Percentiles rank a stretch among this genome's conserved stretches.
phyloP scores from a whole-genome alignment of 1,284 basidiomycete species.

The Melampsora larici-populina region DNA sequence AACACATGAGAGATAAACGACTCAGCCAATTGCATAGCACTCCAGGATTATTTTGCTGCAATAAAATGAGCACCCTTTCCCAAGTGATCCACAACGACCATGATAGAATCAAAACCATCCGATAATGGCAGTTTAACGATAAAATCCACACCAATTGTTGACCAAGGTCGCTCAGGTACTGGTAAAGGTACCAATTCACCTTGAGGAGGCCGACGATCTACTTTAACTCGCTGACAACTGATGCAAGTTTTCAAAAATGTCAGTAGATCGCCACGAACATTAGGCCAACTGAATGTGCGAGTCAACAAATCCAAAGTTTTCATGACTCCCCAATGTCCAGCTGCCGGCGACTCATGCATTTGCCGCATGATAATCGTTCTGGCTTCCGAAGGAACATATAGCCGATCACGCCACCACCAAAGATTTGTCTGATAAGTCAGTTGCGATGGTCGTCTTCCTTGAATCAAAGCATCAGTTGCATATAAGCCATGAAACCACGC shows the following conservation, averaged over 20 bases:
- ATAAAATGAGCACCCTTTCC: constrained; percentile 4
- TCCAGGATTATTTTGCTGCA: neutral
- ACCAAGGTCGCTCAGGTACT: constrained; percentile 47
- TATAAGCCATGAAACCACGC: neutral
- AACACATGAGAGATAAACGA: too few species aligned
- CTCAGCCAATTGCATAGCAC: neutral
- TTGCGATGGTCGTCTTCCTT: neutral
- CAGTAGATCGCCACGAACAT: too few species aligned
- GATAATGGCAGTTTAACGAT: constrained; percentile 7
- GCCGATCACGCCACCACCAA: neutral
- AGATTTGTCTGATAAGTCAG: neutral
- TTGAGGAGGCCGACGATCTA: constrained; percentile 49
- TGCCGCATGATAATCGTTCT: neutral
- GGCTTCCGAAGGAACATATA: neutral
- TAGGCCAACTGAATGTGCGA: constrained; percentile 22
- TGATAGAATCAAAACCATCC: neutral
- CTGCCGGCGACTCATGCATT: neutral
- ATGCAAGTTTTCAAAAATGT: too few species aligned
- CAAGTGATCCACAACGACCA: constrained; percentile 46
- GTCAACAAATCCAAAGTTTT: neutral
- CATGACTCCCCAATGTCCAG: neutral
- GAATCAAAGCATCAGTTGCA: neutral
- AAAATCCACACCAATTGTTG: constrained; percentile 23
- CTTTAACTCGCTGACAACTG: too few species aligned
- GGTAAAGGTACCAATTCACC: constrained; percentile 54